Conservation (phyloP, 1,139 yeast genomes). For the Debaryomyces subglobosus region DNA sequence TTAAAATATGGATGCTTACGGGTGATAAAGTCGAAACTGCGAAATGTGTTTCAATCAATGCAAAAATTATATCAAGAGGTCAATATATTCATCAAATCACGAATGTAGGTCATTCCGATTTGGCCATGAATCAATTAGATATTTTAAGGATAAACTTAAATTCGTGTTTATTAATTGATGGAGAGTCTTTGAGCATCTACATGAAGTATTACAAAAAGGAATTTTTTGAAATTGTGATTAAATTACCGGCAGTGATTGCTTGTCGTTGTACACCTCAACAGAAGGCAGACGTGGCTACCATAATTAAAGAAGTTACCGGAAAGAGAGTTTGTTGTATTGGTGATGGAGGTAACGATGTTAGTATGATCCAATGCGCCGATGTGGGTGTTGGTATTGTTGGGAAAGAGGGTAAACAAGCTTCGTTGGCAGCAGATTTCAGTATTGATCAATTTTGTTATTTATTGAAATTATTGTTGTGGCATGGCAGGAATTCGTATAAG, state of each 20-base stretch:
- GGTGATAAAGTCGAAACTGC: constrained; percentile 99
- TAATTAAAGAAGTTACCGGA: constrained; percentile 77
- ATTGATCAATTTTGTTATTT: constrained; percentile 89
- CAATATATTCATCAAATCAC: constrained; percentile 90
- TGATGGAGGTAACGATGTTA: constrained; percentile 98
- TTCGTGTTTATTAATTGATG: constrained; percentile 88
- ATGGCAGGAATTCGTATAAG: constrained; percentile 95
- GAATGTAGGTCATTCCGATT: constrained; percentile 58
- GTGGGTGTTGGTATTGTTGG: constrained; percentile 99
- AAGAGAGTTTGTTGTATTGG: constrained; percentile 97
- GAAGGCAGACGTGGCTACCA: constrained; percentile 89
- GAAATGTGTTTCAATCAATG: constrained; percentile 92
- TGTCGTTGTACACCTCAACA: constrained; percentile 99
- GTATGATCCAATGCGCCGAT: constrained; percentile 98
- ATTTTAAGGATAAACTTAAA: constrained; percentile 65
- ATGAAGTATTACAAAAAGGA: constrained; percentile 65
- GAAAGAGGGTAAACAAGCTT: constrained; percentile 97
- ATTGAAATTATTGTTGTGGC: constrained; percentile 90
- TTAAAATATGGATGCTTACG: constrained; percentile 98
- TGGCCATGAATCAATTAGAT: constrained; percentile 76
- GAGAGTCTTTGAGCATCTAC: constrained; percentile 80
- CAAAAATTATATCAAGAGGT: constrained; percentile 88
- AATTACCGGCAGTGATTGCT: constrained; percentile 90
- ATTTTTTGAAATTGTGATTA: constrained; percentile 75
- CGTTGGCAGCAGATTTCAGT: constrained; percentile 95